Conservation (phyloP, 257 asterid species). For the Gynochthodes officinalis region DNA sequence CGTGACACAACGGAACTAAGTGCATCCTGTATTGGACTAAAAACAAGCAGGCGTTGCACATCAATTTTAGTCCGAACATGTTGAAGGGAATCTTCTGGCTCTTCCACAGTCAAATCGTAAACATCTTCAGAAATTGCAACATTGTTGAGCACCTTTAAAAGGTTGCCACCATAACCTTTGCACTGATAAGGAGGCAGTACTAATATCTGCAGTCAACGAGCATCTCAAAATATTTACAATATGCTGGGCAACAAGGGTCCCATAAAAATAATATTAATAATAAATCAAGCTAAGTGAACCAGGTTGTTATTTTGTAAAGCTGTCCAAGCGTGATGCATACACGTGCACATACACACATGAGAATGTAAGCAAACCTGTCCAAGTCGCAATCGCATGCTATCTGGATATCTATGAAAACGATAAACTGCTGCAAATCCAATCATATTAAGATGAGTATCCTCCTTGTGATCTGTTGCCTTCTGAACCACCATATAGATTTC, state of each 20-base stretch:
- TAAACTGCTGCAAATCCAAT: constrained; percentile 91
- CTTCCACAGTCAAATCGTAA: constrained; percentile 84
- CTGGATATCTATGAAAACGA: constrained; percentile 74
- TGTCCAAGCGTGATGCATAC: not conserved
- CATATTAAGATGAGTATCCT: constrained; percentile 34
- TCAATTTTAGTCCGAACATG: constrained; percentile 79
- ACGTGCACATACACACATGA: not conserved
- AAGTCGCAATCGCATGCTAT: constrained; percentile 66
- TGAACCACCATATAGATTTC: constrained; percentile 65
- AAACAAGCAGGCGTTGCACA: constrained; percentile 64
- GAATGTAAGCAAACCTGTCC: constrained; percentile 65
- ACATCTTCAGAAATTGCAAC: constrained; percentile 64
- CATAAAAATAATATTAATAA: not conserved
- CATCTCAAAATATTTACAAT: constrained; percentile 8
- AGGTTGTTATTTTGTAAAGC: constrained; percentile 1
- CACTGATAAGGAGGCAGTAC: constrained; percentile 81
- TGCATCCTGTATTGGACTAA: constrained; percentile 51
- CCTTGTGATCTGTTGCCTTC: constrained; percentile 29
- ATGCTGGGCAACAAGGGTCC: not conserved
- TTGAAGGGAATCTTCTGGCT: constrained; percentile 87
- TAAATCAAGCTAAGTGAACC: not conserved
- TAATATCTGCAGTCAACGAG: constrained; percentile 54
- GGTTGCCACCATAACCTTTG: constrained; percentile 73
- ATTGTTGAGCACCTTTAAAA: constrained; percentile 60
- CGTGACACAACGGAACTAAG: constrained; percentile 43